Conservation (phyloP, 2,329 filamentous ascomycete genomes). For the Sporothrix dimorphospora region DNA sequence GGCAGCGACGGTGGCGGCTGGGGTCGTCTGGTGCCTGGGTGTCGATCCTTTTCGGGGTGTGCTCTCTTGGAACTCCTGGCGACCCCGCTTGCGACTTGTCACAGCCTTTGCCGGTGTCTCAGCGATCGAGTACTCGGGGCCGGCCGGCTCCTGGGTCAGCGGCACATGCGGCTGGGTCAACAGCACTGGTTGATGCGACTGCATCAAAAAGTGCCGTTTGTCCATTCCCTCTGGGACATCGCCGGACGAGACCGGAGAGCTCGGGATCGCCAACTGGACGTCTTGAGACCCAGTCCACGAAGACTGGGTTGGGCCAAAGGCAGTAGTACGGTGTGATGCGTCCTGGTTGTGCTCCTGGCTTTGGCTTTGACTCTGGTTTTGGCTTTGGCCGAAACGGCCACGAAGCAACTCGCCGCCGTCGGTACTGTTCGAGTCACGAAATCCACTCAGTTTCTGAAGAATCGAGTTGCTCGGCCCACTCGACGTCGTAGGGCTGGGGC, state of each 20-base stretch:
- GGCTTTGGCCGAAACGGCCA: not conserved
- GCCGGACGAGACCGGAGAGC: constrained; percentile 16
- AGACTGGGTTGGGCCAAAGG: constrained; percentile 11
- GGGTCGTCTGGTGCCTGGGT: not conserved
- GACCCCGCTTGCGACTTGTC: not conserved
- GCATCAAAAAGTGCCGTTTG: constrained; percentile 20
- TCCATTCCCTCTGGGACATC: constrained; percentile 25
- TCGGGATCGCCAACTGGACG: constrained; percentile 20
- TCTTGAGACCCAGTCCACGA: not conserved
- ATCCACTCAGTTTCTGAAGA: not conserved
- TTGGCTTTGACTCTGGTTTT: not conserved
- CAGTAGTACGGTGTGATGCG: not conserved
- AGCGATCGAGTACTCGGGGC: not conserved
- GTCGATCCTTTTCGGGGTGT: not conserved
- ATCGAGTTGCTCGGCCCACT: constrained; percentile 3
- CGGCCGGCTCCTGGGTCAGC: not conserved
- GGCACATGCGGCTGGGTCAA: not conserved
- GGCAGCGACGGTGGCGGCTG: not conserved
- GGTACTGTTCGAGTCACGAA: not conserved
- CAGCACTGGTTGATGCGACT: not conserved
- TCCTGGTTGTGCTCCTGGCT: constrained; percentile 1
- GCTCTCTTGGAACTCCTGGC: not conserved
- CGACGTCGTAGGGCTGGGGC: not conserved
- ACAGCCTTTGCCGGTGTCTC: not conserved
- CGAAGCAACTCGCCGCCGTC: not conserved